Evolutionary conservation across 2,329 filamentous ascomycete genomes (phyloP).

Genomic region (Aspergillus viridinutans): DNA sequence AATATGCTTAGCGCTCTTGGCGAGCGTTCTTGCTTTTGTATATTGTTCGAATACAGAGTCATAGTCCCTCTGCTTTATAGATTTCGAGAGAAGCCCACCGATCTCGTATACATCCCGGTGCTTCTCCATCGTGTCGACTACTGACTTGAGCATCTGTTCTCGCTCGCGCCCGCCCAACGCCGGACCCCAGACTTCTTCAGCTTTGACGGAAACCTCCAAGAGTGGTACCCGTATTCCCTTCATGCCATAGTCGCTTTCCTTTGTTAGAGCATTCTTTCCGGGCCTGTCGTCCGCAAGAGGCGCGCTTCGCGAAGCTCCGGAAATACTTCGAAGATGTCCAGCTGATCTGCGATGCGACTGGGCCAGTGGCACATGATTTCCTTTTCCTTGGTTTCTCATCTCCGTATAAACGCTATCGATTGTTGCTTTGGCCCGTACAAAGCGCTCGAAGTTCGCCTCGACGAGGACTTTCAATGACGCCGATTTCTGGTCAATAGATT

Average conservation of each 20-base stretch:
- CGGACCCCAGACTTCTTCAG: slow-evolving; percentile 95
- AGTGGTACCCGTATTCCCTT: slow-evolving; percentile 83
- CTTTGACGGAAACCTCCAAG: slow-evolving; percentile 85
- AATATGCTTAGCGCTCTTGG: slow-evolving; percentile 70
- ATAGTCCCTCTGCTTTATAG: slow-evolving; percentile 87
- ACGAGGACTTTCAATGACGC: slow-evolving; percentile 94
- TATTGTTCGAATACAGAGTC: slow-evolving; percentile 85
- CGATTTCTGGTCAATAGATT: slow-evolving; percentile 95
- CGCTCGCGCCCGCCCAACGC: slow-evolving; percentile 87
- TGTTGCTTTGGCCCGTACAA: slow-evolving; percentile 93
- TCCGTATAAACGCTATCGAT: slow-evolving; percentile 99
- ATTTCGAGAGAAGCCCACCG: slow-evolving; percentile 70
- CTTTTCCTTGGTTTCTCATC: slow-evolving; percentile 72
- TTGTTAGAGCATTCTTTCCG: slow-evolving; percentile 85
- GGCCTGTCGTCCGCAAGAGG: slow-evolving; percentile 49
- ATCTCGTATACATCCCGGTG: slow-evolving; percentile 80
- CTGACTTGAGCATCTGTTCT: slow-evolving; percentile 77
- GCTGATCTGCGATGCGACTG: slow-evolving; percentile 62
- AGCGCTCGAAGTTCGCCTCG: slow-evolving; percentile 96
- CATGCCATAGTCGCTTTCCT: slow-evolving; percentile 89
- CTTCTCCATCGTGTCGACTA: slow-evolving; percentile 70
- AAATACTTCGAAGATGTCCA: slow-evolving; percentile 55
- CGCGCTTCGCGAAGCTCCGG: slow-evolving; percentile 38
- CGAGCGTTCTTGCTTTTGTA: slow-evolving; percentile 72
- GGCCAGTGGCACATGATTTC: slow-evolving; percentile 35